Evolutionary conservation across 1,284 basidiomycete genomes (phyloP), one percentile per base, ranked within the genome.

Genomic region (Cryptococcus sp.): DNA sequence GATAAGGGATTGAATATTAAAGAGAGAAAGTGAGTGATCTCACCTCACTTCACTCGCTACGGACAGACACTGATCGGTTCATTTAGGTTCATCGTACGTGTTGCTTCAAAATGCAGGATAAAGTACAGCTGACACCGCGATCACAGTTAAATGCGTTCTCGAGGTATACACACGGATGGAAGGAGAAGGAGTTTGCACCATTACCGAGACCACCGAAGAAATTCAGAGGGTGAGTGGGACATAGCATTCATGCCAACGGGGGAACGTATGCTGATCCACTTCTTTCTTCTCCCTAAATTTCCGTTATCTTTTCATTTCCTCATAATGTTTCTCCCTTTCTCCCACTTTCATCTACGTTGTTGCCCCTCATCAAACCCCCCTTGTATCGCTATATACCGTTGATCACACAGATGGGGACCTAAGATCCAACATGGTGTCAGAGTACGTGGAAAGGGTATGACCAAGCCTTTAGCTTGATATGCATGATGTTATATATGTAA

Each of bases 201-300:
- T 57, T 66, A 30, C 65, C 67, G 5, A 62, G 53, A 57, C 62
- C 62, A 32, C 53, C 73, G 11, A 75, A 74, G 64, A 73, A 70
- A 60, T 63, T 66, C 59, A 62, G 73, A 56, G 71, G 73, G 73
- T 75, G 59, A 61, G 72, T 69, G n/a, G n/a, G n/a, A n/a, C 38
- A 41, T 41, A 10, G n/a, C 38, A 41, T 41, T 10, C 38, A 41
- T n/a, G 10, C 38, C n/a, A n/a, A 41, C 10, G 38, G n/a, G 38
- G n/a, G 38, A 41, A 10, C 38, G 38, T 23, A 41, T 10, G 38
- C 38, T 41, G n/a, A 41, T 41, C 10, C n/a, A 23, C n/a, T 41
- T 10, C 10, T 41, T 41, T 41, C 38, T 41, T 41, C 38, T 10
- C 38, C 38, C n/a, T 41, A 41, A 23, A 23, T 23, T 23, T 41